Conservation (phyloP, 2,329 filamentous ascomycete species). For the Aaosphaeria pasadenensis region DNA sequence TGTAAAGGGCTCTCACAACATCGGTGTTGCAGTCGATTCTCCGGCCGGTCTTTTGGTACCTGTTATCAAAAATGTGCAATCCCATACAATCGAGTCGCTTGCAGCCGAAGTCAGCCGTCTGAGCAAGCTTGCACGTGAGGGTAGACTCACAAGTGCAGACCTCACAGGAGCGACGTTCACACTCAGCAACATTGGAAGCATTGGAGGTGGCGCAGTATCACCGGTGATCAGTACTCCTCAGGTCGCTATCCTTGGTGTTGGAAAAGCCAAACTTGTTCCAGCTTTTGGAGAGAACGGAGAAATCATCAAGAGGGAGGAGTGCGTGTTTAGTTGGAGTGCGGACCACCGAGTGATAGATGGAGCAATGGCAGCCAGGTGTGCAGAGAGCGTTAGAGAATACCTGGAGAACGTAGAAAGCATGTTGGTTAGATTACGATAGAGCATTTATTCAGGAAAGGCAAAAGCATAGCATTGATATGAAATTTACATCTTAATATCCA, state of each 20-base stretch:
- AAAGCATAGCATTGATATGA: neutral
- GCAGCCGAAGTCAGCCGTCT: constrained; percentile 73
- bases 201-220: constrained; percentile 87
- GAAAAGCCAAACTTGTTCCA: constrained; percentile 75
- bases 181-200: constrained; percentile 92
- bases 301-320: constrained; percentile 73
- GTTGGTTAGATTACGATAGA: constrained; percentile 73
- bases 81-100: constrained; percentile 73
- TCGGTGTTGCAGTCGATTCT: constrained; percentile 94
- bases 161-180: constrained; percentile 88
- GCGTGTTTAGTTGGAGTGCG: constrained; percentile 94
- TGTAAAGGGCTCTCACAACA: constrained; percentile 83
- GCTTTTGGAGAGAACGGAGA: constrained; percentile 61
- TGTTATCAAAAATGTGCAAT: constrained; percentile 80
- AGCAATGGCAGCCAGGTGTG: constrained; percentile 88
- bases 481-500: neutral
- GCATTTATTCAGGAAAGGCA: neutral
- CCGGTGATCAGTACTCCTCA: constrained; percentile 90
- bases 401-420: constrained; percentile 85
- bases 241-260: constrained; percentile 88
- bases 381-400: constrained; percentile 71
- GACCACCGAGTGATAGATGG: constrained; percentile 94
- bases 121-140: constrained; percentile 68
- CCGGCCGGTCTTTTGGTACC: constrained; percentile 85
- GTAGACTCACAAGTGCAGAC: constrained; percentile 72